Evolutionary conservation across 352 stramenopile genomes (phyloP).

Genomic region (Phytophthora parvispora): DNA sequence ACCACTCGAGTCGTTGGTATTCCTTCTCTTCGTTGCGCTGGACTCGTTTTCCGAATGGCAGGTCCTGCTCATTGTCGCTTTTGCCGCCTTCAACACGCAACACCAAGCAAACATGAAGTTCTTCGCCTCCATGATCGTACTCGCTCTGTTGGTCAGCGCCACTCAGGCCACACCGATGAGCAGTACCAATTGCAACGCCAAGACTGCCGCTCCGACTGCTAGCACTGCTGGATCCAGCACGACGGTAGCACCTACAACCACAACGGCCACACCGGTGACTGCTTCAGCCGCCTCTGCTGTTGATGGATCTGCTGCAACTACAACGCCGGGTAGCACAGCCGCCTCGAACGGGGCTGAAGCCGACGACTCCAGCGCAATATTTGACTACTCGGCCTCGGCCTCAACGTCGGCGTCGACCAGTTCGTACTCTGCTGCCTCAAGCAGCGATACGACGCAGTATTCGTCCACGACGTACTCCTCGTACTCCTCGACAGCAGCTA

Average conservation of each 20-base stretch:
- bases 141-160: conserved; percentile 9
- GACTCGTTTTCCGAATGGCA: background rate
- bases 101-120: conserved; percentile 26
- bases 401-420: background rate
- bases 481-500: conserved; percentile 4
- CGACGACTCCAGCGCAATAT: background rate
- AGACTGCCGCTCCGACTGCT: background rate
- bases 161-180: conserved; percentile 3
- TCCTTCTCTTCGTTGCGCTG: too few relatives aligned
- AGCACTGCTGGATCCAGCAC: too few relatives aligned
- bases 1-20: too few relatives aligned
- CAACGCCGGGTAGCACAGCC: background rate
- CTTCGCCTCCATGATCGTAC: conserved; percentile 10
- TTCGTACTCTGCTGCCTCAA: conserved; percentile 4
- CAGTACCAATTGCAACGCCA: conserved; percentile 13
- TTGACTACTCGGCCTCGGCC: background rate
- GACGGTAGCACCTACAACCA: background rate
- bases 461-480: conserved; percentile 5
- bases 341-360: conserved; percentile 9
- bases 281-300: conserved; percentile 1
- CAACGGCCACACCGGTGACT: background rate
- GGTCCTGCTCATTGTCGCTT: conserved; percentile 2
- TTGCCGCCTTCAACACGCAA: conserved; percentile 3
- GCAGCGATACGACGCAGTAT: conserved; percentile 5
- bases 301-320: background rate